Conservation (phyloP, 2,329 filamentous ascomycete species). For the Trichophyton verrucosum region DNA sequence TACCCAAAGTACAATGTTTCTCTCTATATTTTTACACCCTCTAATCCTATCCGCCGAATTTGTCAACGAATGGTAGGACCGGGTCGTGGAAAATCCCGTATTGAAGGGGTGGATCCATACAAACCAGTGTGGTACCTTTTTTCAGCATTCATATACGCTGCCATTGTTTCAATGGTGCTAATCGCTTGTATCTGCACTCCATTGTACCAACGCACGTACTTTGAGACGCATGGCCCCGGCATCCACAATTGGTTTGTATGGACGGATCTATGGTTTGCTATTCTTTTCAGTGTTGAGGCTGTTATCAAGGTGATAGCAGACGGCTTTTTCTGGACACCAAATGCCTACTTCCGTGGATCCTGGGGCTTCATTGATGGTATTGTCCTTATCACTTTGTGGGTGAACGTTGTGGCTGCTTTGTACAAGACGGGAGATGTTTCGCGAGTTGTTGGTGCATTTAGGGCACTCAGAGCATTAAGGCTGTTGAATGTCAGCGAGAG, state of each 20-base stretch:
- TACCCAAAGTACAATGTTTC: constrained; percentile 90
- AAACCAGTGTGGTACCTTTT: constrained; percentile 85
- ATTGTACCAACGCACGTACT: constrained; percentile 83
- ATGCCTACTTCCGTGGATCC: constrained; percentile 89
- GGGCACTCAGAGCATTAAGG: constrained; percentile 80
- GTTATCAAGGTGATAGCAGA: constrained; percentile 88
- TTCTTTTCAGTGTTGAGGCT: constrained; percentile 75
- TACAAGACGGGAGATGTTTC: constrained; percentile 73
- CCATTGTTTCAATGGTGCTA: constrained; percentile 95
- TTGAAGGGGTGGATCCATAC: constrained; percentile 81
- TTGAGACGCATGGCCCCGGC: constrained; percentile 47
- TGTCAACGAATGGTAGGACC: constrained; percentile 89
- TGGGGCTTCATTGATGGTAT: constrained; percentile 95
- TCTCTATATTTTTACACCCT: constrained; percentile 70
- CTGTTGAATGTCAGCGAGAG: constrained; percentile 93
- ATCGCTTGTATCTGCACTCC: constrained; percentile 90
- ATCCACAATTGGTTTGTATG: constrained; percentile 85
- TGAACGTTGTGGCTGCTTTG: constrained; percentile 78
- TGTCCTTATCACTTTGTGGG: constrained; percentile 86
- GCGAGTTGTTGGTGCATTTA: constrained; percentile 88
- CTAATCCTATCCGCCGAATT: constrained; percentile 63
- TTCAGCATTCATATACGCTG: constrained; percentile 83
- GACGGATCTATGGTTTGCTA: constrained; percentile 79
- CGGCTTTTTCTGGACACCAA: constrained; percentile 90
- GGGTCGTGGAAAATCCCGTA: constrained; percentile 70